phyloP scores from a whole-genome alignment of 2,329 filamentous ascomycete genomes.

The Aspergillus arachidicola region DNA sequence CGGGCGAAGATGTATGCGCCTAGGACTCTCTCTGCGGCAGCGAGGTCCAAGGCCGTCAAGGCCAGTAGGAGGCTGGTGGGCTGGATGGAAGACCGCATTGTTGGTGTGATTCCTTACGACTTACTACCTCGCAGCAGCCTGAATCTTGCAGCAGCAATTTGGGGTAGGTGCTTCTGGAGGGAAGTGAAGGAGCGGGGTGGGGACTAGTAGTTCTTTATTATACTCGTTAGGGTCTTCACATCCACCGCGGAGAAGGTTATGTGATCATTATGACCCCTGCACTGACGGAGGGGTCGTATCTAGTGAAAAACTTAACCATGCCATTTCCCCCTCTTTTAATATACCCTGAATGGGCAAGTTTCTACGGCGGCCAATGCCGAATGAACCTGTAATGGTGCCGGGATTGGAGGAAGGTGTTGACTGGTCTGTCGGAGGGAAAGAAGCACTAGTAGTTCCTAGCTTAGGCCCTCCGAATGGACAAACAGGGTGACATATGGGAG shows the following conservation, averaged over 20 bases:
- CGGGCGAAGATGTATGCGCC: constrained; percentile 87
- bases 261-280: constrained; percentile 6
- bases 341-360: background rate
- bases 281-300: constrained; percentile 2
- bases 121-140: background rate
- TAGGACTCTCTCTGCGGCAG: constrained; percentile 66
- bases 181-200: background rate
- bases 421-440: background rate
- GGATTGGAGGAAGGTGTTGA: background rate
- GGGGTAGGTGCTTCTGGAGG: background rate
- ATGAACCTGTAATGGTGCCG: background rate
- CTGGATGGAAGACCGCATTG: constrained; percentile 31
- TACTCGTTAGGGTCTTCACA: background rate
- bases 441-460: background rate
- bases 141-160: background rate
- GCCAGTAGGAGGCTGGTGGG: constrained; percentile 29
- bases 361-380: background rate
- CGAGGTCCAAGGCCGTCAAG: constrained; percentile 27
- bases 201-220: background rate
- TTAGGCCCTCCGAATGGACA: background rate
- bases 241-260: background rate
- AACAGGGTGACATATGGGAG: background rate
- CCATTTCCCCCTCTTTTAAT: background rate
- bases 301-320: background rate
- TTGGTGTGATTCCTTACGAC: constrained; percentile 7